Conservation (phyloP, 441 rosid genomes). For the Jatropha podagrica region DNA sequence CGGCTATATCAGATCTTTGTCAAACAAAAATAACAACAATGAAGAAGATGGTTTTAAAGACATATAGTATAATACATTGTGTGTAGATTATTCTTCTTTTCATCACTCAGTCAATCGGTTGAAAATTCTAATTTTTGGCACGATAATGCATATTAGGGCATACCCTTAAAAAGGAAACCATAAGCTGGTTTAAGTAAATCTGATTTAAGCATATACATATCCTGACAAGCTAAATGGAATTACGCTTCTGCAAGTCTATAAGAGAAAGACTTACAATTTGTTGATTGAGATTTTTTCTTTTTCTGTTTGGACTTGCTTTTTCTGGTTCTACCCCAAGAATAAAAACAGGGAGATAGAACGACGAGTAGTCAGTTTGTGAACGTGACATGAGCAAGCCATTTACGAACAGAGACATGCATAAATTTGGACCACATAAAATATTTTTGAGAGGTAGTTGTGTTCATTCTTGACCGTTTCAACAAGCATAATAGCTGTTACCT, state of each 20-base stretch:
- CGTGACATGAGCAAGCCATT: background rate
- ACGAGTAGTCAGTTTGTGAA: constrained; percentile 7
- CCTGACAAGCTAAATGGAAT: too few relatives aligned
- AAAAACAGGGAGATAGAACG: background rate
- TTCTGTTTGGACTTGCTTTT: background rate
- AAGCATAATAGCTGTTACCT: constrained; percentile 1
- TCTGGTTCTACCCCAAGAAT: background rate
- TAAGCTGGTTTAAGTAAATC: too few relatives aligned
- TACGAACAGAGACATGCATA: background rate
- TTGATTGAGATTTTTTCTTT: background rate
- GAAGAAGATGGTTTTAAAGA: background rate
- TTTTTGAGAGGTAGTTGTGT: background rate
- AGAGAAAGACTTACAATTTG: background rate
- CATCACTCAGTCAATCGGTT: background rate
- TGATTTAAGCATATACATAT: too few relatives aligned
- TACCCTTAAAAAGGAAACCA: too few relatives aligned
- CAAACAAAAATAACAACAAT: background rate
- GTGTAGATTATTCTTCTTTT: background rate
- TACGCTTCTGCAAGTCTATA: background rate
- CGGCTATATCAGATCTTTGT: constrained; percentile 8
- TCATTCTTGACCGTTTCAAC: constrained; percentile 16
- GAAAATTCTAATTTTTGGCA: background rate
- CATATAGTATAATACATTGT: background rate
- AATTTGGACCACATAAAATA: background rate
- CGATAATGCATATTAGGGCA: too few relatives aligned